phyloP scores from a whole-genome alignment of 257 asterid genomes.

The Nicotiana tomentosiformis region DNA sequence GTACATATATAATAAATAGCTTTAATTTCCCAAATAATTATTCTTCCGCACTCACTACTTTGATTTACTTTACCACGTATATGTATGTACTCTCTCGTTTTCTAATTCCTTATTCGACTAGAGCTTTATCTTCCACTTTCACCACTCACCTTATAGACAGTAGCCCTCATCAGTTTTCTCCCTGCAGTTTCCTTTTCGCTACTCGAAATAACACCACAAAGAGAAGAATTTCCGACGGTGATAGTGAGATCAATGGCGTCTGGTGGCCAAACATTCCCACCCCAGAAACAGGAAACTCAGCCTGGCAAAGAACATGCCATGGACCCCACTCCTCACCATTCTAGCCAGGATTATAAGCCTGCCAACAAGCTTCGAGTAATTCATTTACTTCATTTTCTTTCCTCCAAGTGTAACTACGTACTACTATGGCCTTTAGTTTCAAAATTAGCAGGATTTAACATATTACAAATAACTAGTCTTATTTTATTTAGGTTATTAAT shows the following conservation, averaged over 20 bases:
- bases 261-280: slow-evolving; percentile 45
- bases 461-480: too few species aligned
- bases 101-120: not conserved
- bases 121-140: not conserved
- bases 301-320: slow-evolving; percentile 78
- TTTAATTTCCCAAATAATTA: not conserved
- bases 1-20: not conserved
- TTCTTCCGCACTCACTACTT: not conserved
- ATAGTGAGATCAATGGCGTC: slow-evolving; percentile 50
- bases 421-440: too few species aligned
- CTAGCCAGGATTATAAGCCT: slow-evolving; percentile 39
- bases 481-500: too few species aligned
- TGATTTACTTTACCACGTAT: not conserved
- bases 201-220: not conserved
- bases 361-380: slow-evolving; percentile 55
- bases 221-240: not conserved
- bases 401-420: not conserved
- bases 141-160: not conserved
- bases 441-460: too few species aligned
- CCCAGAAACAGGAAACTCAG: slow-evolving; percentile 57
- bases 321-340: slow-evolving; percentile 55
- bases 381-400: not conserved
- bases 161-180: not conserved
- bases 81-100: not conserved
- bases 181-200: not conserved